These are phyloP conservation scores for Yamadazyma atlantica DNA, from an alignment of 1,139 yeast genomes.

Conservation along the genomic window DNA sequence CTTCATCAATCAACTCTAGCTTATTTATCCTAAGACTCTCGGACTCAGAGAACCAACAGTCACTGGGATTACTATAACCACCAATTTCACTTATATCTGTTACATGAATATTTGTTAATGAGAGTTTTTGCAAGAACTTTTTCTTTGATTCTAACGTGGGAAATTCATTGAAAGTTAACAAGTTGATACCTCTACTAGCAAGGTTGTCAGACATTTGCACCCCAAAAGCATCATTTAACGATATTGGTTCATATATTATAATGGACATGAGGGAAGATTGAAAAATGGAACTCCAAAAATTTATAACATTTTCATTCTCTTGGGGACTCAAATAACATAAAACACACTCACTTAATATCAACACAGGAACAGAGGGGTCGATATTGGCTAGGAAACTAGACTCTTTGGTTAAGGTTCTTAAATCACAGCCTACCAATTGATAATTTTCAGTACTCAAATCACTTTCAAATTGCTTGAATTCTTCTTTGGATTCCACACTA, in stretches of 20 bases:
- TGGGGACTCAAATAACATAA: conserved; percentile 72
- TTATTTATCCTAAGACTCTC: conserved; percentile 56
- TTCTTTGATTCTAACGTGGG: conserved; percentile 44
- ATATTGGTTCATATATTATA: conserved; percentile 84
- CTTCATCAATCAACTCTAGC: conserved; percentile 82
- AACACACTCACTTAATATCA: conserved; percentile 85
- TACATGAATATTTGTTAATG: conserved; percentile 26
- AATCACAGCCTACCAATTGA: conserved; percentile 56
- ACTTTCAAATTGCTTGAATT: conserved; percentile 23
- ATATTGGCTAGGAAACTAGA: conserved; percentile 2
- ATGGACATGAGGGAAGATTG: conserved; percentile 31
- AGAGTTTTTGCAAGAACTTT: conserved; percentile 31
- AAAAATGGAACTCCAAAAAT: conserved; percentile 31
- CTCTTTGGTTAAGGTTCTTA: conserved; percentile 33
- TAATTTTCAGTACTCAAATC: conserved; percentile 47
- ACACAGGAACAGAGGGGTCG: conserved; percentile 53
- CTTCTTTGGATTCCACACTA: conserved; percentile 18
- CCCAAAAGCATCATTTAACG: conserved; percentile 74
- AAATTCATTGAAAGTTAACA: conserved; percentile 50
- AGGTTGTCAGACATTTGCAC: conserved; percentile 77
- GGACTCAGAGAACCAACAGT: conserved; percentile 43
- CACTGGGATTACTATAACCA: conserved; percentile 41
- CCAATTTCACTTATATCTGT: conserved; percentile 62
- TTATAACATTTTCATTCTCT: conserved; percentile 54
- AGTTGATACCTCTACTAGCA: conserved; percentile 64